Evolutionary conservation across 805 yeast species (phyloP), one percentile per base, ranked within the genome.

Genomic region (Candida manassasensis): DNA sequence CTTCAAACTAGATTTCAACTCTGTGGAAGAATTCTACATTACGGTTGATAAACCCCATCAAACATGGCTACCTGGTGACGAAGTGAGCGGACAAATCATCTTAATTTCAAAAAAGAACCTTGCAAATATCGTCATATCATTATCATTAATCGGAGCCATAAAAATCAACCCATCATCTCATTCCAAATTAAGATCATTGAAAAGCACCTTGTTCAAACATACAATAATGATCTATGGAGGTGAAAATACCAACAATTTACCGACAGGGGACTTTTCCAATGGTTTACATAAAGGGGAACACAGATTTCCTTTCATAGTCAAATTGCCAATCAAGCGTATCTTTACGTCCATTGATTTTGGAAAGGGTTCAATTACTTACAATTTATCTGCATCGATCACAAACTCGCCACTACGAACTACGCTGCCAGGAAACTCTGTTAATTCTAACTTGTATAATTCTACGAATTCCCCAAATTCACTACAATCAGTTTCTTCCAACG

Each of bases 211-310:
- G n/a, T 75, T 80, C 55, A 71, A 76, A 34, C 83, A 77, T 51
- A 70, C 77, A 9, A 73, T 79, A 8, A 56, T 65, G 22, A 67
- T 82, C 13, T 81, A 78, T 48, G 88, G 88, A 1, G 58, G 50
- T 14, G 38, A 50, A 7, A 40, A 40, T 4, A 41, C 36, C 19
- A 39, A 41, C 32, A 49, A 46, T 45, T 35, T 5, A 12, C 25
- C 31, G 9, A 24, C 30, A 3, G 44, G 43, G n/a, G 61, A 54
- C 15, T 56, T 58, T 36, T 33, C 52, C 11, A 65, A 57, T 39
- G 84, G 84, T 0, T 54, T 84, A n/a, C 73, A 77, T 13, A 77
- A 78, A 49, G 96, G 96, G 27, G 90, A 84, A 51, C 96, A 88
- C 57, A 62, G 85, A 22, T 88, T 89, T 53, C 95, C 95, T 14